Base-by-base conservation (phyloP, 2,329 filamentous ascomycete genomes). In the Mariannaea sp. region DNA sequence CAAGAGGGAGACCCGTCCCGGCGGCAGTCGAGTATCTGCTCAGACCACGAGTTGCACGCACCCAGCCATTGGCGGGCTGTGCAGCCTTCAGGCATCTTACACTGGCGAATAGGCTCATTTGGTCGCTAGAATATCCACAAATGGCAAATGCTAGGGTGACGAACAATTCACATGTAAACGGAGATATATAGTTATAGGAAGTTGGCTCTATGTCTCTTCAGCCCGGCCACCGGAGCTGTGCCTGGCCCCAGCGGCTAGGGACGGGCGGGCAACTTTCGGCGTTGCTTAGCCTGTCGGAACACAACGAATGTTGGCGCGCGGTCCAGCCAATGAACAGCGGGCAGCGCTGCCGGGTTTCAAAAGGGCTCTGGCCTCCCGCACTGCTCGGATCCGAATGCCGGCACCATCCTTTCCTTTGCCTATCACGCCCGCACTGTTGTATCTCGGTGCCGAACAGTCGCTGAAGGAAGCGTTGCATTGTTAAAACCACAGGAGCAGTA, bases 1-100 rank as follows among this genome's bases (percentile, higher is more conserved):
- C 84, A 64, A 99, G 80, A 17, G 94, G 93, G 26, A 85, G 72
- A 33, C 70, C 58, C 10, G 65, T 60, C 43, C 57, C 53, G 30
- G 59, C 57, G 9, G 64, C 61, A 43, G 61, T 67, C 30, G 70
- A 73, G 49, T 68, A 71, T 44, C 64, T 56, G 55, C 69, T 66
- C 16, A 65, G 51, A 33, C 53, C 57, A 53, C 26, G 32, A 2
- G 29, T 27, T 5, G 46, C 33, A 35, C 44, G 40, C n/a, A 55
- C 45, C 53, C 45, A 64, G 47, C 56, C 57, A 49, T 52, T 57
- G 52, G 49, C 40, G 32, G 64, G 55, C 51, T 44, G 57, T 36
- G 50, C 49, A 41, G 48, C 49, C 45, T 57, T 53, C 16, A 65
- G 22, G 30, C 60, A 42, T 55, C 60, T 60, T 20, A 57, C 20